Percentiles rank a stretch among this genome's conserved stretches.
Conservation (phyloP, 306 rosid species). For the Dicorynia guianensis region DNA sequence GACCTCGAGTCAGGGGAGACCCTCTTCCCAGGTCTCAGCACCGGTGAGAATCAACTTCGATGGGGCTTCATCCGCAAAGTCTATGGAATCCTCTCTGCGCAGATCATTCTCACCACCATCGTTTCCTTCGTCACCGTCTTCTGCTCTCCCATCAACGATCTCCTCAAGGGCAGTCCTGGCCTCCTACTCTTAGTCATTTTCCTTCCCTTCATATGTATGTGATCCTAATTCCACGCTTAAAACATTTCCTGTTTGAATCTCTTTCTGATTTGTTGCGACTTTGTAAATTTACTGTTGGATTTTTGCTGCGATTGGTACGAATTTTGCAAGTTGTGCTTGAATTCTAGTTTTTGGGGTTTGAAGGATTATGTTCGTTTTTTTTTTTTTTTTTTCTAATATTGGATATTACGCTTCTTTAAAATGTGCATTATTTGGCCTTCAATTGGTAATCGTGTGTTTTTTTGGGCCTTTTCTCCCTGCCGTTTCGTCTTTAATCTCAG, state of each 20-base stretch:
- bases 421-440: too few relatives aligned
- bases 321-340: too few relatives aligned
- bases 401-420: too few relatives aligned
- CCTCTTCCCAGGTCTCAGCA: conserved; percentile 76
- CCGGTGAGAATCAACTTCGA: conserved; percentile 91
- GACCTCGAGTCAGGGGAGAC: conserved; percentile 90
- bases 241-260: not conserved
- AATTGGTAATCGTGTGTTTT: not conserved
- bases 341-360: too few relatives aligned
- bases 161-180: conserved; percentile 74
- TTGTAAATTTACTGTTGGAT: not conserved
- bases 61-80: conserved; percentile 98
- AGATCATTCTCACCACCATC: conserved; percentile 82
- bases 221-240: not conserved
- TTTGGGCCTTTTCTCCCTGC: not conserved
- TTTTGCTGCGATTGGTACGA: not conserved
- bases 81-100: conserved; percentile 84
- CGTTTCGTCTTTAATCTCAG: too few relatives aligned
- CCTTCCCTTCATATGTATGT: conserved; percentile 82
- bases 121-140: conserved; percentile 81
- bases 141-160: conserved; percentile 72
- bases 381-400: too few relatives aligned
- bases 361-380: too few relatives aligned
- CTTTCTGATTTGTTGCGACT: not conserved
- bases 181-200: conserved; percentile 77